These are phyloP conservation scores for Hyphodiscus sp. DNA, from an alignment of 2,329 filamentous ascomycete species.

Conservation along the genomic window DNA sequence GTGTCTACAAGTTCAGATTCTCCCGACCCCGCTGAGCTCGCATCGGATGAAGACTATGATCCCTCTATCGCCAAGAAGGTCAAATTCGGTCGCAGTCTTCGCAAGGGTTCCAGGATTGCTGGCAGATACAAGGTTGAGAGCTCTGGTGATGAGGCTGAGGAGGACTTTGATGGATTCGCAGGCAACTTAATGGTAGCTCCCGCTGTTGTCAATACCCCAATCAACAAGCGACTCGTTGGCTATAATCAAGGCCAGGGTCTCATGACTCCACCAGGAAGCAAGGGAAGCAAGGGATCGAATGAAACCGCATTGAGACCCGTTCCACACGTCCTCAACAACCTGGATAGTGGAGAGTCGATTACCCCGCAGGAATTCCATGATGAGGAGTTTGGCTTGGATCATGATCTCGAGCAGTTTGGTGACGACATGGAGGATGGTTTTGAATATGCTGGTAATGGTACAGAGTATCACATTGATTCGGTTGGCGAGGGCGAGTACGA, in stretches of 20 bases:
- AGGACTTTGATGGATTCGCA: not conserved
- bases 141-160: not conserved
- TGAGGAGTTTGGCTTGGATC: not conserved
- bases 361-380: not conserved
- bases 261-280: not conserved
- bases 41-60: conserved; percentile 9
- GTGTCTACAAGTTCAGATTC: not conserved
- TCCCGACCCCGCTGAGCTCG: conserved; percentile 2
- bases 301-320: too few species aligned
- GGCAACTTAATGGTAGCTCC: not conserved
- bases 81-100: not conserved
- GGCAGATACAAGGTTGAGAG: not conserved
- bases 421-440: not conserved
- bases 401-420: not conserved
- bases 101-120: not conserved
- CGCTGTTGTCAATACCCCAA: not conserved
- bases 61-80: conserved; percentile 3
- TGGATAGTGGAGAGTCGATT: too few species aligned
- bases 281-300: not conserved
- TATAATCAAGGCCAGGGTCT: not conserved
- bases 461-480: not conserved
- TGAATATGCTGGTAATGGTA: not conserved
- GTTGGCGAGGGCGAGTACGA: not conserved
- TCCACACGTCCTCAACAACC: too few species aligned
- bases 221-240: not conserved